Base-by-base conservation (phyloP, 2,329 filamentous ascomycete genomes). In the Diaporthe destruens region DNA sequence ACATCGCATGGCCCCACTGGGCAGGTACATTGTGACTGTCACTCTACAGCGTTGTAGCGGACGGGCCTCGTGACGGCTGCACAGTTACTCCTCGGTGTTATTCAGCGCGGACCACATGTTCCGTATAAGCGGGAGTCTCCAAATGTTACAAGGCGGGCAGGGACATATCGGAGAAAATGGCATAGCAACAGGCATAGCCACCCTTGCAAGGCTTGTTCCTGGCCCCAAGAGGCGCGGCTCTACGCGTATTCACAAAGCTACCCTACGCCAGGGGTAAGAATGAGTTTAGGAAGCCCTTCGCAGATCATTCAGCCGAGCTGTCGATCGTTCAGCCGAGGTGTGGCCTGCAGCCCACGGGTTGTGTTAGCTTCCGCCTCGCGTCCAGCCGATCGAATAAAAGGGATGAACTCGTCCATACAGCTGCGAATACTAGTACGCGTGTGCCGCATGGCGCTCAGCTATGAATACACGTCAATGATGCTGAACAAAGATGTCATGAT, bases 71-170 rank as follows among this genome's bases (percentile, higher is more conserved):
- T 72, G 71, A 70, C 65, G 29, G 25, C 5, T 23, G 56, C 51
- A 6, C 42, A 53, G 39, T 53, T 65, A 51, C 66, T 70, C 36
- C 47, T 55, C 29, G 66, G 36, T 6, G 29, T 29, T 56, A 65
- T 72, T 44, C 39, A 47, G 69, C 32, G 66, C 61, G 71, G 71
- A 63, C 55, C 29, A 65, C 12, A 54, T 53, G 25, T 65, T 65
- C 66, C 56, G 36, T 72, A 7, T 39, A 39, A 66, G 61, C 61
- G 32, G 32, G 7, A 1, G 12, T 39, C 61, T 53, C 47, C 61
- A 53, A 66, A 53, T 39, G 3, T 25, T 36, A n/a, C 32, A 20
- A 25, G 12, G 47, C 20, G 14, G 61, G 61, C 47, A 12, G 47
- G 32, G 7, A 16, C 29, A 55, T 32, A 14, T 39, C 18, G 23